A percentile compares a stretch with the other conserved stretches of the same genome.
phyloP scores from a whole-genome alignment of 2,329 filamentous ascomycete species.

The Daldinia eschscholtzii region DNA sequence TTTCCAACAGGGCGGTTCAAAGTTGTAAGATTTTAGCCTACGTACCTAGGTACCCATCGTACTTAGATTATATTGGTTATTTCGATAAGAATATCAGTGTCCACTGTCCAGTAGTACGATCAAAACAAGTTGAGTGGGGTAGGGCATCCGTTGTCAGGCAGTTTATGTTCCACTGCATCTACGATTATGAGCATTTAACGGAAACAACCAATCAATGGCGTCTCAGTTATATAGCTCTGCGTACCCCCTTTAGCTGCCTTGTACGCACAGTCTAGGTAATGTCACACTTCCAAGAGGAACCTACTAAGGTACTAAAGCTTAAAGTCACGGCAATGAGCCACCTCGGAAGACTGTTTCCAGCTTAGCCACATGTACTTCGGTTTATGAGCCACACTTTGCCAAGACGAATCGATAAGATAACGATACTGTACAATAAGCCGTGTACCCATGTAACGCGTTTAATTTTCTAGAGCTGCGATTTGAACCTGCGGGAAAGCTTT shows the following conservation, averaged over 20 bases:
- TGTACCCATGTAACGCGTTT: slow-evolving; percentile 30
- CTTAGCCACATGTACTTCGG: background rate
- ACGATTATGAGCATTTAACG: slow-evolving; percentile 7
- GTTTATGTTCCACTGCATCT: slow-evolving; percentile 29
- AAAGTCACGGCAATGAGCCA: background rate
- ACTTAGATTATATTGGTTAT: background rate
- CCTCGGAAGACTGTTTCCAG: background rate
- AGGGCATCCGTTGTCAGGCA: slow-evolving; percentile 5
- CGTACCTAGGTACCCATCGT: background rate
- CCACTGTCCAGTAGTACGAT: background rate
- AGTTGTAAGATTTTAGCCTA: slow-evolving; percentile 5
- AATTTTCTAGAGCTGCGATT: slow-evolving; percentile 35
- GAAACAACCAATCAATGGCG: slow-evolving; percentile 10
- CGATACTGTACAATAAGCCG: slow-evolving; percentile 3
- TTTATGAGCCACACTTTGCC: background rate
- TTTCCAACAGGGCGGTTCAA: background rate
- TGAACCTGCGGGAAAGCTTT: slow-evolving; percentile 16
- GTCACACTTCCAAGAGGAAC: background rate
- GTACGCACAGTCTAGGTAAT: background rate
- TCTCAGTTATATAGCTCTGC: background rate
- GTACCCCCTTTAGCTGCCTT: slow-evolving; percentile 7
- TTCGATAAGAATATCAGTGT: background rate
- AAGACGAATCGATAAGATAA: slow-evolving; percentile 19
- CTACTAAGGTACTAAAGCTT: no score
- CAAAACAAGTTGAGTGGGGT: slow-evolving; percentile 27